These are phyloP conservation scores for Ceratobasidium sp. DNA, from an alignment of 1,284 basidiomycete species.

Conservation along the genomic window DNA sequence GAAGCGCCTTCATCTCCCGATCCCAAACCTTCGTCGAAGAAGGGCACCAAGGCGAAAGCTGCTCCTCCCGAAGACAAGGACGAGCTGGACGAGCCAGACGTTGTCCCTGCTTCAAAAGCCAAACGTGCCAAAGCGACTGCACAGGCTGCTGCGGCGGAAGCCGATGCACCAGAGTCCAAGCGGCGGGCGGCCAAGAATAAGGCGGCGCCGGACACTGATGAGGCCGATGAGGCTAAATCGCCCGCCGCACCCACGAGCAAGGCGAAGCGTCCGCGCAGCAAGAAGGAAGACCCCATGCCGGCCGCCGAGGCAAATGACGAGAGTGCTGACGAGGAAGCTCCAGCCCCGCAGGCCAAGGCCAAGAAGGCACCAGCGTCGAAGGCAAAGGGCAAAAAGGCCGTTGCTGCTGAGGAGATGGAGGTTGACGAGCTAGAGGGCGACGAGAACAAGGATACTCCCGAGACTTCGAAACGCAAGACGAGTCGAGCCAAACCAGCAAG, in stretches of 20 bases:
- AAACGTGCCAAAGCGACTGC: constrained; percentile 27
- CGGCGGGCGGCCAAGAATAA: neutral
- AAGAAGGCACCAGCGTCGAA: constrained; percentile 32
- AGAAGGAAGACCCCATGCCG: constrained; percentile 1
- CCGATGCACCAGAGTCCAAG: constrained; percentile 10
- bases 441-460: neutral
- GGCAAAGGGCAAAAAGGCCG: constrained; percentile 28
- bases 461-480: constrained; percentile 32
- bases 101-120: constrained; percentile 35
- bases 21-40: constrained; percentile 26
- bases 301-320: neutral
- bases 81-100: constrained; percentile 38
- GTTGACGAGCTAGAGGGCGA: constrained; percentile 33
- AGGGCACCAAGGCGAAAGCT: constrained; percentile 13
- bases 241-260: constrained; percentile 4
- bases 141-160: constrained; percentile 30
- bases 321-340: constrained; percentile 2
- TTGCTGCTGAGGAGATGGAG: constrained; percentile 28
- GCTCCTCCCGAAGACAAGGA: neutral
- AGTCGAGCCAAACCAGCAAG: constrained; percentile 39
- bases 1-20: constrained; percentile 6
- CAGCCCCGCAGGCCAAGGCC: neutral
- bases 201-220: neutral
- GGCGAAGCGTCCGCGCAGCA: neutral
- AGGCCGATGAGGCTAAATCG: neutral